Conservation (phyloP, 495 filamentous ascomycete genomes). For the Talaromyces proteolyticus region DNA sequence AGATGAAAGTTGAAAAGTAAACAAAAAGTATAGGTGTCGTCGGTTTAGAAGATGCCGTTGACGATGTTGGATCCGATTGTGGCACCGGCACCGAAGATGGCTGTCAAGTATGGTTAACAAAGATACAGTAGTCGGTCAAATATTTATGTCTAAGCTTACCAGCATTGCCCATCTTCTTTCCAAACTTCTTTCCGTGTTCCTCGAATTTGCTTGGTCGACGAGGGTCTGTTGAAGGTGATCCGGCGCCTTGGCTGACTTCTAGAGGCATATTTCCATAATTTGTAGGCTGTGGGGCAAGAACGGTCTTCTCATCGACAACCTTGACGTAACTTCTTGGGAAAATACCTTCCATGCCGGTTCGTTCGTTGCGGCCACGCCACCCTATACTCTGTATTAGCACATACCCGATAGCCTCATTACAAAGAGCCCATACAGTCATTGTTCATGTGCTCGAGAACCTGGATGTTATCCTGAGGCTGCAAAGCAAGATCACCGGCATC, state of each 20-base stretch:
- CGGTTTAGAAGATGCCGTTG: conserved; percentile 75
- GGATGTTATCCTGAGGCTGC: conserved; percentile 67
- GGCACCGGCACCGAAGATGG: conserved; percentile 78
- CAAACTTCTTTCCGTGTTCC: conserved; percentile 51
- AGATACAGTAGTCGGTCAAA: background rate
- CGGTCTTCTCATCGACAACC: conserved; percentile 40
- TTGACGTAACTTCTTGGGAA: conserved; percentile 89
- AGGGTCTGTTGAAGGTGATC: conserved; percentile 17
- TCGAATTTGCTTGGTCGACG: conserved; percentile 40
- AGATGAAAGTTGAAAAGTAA: conserved; percentile 1
- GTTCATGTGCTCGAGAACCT: conserved; percentile 86
- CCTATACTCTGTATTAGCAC: conserved; percentile 27
- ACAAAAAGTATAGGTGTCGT: conserved; percentile 1
- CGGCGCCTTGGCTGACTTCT: conserved; percentile 37
- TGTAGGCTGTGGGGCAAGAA: conserved; percentile 26
- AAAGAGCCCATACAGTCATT: conserved; percentile 65
- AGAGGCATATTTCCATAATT: conserved; percentile 49
- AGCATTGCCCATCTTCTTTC: conserved; percentile 51
- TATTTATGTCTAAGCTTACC: conserved; percentile 25
- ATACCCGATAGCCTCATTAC: background rate
- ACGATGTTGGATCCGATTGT: conserved; percentile 90
- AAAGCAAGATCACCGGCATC: conserved; percentile 77
- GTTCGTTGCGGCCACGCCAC: conserved; percentile 80
- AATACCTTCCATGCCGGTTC: conserved; percentile 78
- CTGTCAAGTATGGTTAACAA: conserved; percentile 13